These are phyloP conservation scores for Sporodiniella umbellata DNA, from an alignment of 371 early-diverging fungal genomes.

Conservation along the genomic window DNA sequence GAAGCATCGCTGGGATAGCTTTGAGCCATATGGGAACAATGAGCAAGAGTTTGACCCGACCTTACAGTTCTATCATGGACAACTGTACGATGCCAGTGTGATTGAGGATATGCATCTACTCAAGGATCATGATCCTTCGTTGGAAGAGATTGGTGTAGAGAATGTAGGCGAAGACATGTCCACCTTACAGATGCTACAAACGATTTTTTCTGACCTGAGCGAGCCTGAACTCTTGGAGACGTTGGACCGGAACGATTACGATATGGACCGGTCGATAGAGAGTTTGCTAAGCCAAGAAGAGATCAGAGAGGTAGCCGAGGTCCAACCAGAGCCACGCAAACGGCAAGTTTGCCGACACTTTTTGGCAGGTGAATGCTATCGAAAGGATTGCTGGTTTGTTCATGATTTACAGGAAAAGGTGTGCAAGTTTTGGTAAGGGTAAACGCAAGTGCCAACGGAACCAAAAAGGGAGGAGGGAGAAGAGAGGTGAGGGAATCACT, in stretches of 20 bases:
- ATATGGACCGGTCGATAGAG: conserved; percentile 47
- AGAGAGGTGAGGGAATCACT: no score
- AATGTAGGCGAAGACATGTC: conserved; percentile 54
- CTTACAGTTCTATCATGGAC: conserved; percentile 38
- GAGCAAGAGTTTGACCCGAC: conserved; percentile 50
- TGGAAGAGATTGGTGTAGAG: conserved; percentile 34
- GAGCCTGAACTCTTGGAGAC: conserved; percentile 43
- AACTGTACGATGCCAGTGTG: conserved; percentile 30
- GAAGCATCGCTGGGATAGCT: conserved; percentile 20
- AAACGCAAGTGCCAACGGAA: no score
- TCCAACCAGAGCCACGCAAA: conserved; percentile 19
- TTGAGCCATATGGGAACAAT: conserved; percentile 23
- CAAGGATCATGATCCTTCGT: conserved; percentile 27
- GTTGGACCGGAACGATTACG: conserved; percentile 44
- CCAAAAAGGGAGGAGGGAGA: no score
- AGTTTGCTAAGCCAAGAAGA: no score
- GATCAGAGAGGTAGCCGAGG: conserved; percentile 5
- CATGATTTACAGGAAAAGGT: conserved; percentile 71
- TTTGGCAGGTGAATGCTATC: conserved; percentile 70
- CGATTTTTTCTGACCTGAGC: conserved; percentile 48
- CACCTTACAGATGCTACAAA: conserved; percentile 52
- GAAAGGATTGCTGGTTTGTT: conserved; percentile 80
- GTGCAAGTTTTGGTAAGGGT: conserved; percentile 71
- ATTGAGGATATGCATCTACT: conserved; percentile 38
- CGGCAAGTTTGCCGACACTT: conserved; percentile 73